Conservation (phyloP, 2,329 filamentous ascomycete genomes). For the Talaromyces sp. region DNA sequence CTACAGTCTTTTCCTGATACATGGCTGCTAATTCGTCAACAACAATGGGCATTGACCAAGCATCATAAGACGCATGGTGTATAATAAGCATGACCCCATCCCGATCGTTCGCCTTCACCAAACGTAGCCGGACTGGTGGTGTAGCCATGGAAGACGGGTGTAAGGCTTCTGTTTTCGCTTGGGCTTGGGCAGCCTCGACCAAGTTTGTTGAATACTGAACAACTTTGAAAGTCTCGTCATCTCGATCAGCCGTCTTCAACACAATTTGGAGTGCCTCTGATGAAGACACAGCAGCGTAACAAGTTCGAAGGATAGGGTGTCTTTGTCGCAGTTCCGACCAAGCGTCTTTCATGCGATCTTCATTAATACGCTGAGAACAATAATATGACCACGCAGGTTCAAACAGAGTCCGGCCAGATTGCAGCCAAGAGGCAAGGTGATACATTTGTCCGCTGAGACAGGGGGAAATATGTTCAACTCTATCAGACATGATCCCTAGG, state of each 20-base stretch:
- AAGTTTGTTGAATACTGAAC: conserved; percentile 12
- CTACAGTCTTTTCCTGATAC: conserved; percentile 15
- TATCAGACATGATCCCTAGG: conserved; percentile 13
- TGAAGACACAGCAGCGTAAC: conserved; percentile 23
- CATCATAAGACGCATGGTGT: conserved; percentile 33
- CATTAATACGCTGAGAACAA: conserved; percentile 18
- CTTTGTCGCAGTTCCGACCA: conserved; percentile 26
- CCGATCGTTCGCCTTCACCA: conserved; percentile 20
- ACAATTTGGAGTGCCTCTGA: conserved; percentile 25
- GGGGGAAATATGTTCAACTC: conserved; percentile 23
- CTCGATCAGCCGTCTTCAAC: conserved; percentile 17
- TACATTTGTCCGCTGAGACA: conserved; percentile 29
- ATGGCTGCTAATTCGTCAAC: conserved; percentile 24
- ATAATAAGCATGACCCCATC: conserved; percentile 27
- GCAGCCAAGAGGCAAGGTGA: conserved; percentile 28
- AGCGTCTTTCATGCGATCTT: conserved; percentile 18
- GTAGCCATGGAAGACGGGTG: conserved; percentile 24
- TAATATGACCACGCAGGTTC: conserved; percentile 27
- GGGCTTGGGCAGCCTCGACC: conserved; percentile 13
- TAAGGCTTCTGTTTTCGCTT: conserved; percentile 18
- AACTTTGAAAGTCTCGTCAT: conserved; percentile 18
- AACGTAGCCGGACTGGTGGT: conserved; percentile 25
- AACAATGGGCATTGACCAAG: conserved; percentile 29
- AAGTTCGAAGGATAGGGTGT: conserved; percentile 28
- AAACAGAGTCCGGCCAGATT: conserved; percentile 24